Conservation (phyloP, 352 stramenopile genomes). For the Pseudoperonospora humuli region DNA sequence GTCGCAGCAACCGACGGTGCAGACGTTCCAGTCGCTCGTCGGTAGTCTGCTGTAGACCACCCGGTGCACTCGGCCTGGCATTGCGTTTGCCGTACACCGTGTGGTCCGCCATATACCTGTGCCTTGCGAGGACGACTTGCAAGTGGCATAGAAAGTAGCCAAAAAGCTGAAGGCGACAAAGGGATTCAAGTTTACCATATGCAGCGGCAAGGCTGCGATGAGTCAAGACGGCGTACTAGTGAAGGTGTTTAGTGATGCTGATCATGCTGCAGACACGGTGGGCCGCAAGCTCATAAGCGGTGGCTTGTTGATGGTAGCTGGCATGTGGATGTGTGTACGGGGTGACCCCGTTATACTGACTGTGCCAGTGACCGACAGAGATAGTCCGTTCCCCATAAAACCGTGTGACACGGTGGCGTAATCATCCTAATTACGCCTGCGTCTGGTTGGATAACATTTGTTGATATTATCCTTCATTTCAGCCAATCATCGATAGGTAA, state of each 20-base stretch:
- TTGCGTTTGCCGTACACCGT: constrained; percentile 17
- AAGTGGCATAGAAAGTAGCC: constrained; percentile 11
- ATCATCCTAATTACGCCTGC: no score
- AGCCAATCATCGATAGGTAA: no score
- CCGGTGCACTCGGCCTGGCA: constrained; percentile 25
- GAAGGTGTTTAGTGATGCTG: constrained; percentile 14
- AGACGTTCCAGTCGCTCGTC: constrained; percentile 29
- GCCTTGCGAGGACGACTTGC: constrained; percentile 5
- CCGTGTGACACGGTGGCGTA: no score
- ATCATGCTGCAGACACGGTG: constrained; percentile 13
- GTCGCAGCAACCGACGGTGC: constrained; percentile 1
- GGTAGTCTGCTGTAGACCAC: constrained; percentile 29
- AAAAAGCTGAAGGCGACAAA: constrained; percentile 20
- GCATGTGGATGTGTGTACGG: no score
- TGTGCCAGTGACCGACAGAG: no score
- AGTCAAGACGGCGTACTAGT: neutral
- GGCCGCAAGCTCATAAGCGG: constrained; percentile 19
- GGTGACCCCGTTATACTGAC: no score
- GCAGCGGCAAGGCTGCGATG: neutral
- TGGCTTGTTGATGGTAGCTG: constrained; percentile 4
- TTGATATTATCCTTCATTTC: no score
- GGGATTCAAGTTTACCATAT: constrained; percentile 11
- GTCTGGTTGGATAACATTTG: neutral
- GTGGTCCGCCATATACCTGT: constrained; percentile 12
- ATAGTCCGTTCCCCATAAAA: no score